Evolutionary conservation across 1,284 basidiomycete genomes (phyloP).

Genomic region (Cryptococcus sp.): DNA sequence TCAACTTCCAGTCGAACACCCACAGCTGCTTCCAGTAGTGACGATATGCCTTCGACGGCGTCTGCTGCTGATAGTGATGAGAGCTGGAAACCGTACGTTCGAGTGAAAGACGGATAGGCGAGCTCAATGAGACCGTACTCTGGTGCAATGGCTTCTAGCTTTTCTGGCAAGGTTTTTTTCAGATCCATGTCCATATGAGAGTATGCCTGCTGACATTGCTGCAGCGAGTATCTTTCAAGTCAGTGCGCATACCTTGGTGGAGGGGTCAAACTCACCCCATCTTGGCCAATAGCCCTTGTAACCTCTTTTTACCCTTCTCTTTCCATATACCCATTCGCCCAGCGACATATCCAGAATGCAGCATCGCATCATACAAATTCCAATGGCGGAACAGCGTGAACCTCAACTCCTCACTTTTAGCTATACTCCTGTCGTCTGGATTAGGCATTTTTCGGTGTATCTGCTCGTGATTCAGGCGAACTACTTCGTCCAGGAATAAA

Average conservation of each 20-base stretch:
- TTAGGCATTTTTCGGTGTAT: conserved; percentile 31
- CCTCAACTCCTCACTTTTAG: conserved; percentile 76
- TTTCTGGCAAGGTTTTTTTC: conserved; percentile 72
- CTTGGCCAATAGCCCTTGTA: conserved; percentile 91
- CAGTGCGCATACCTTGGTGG: not conserved
- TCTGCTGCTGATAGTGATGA: conserved; percentile 87
- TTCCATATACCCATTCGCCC: conserved; percentile 95
- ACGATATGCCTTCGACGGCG: conserved; percentile 82
- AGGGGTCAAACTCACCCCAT: conserved; percentile 74
- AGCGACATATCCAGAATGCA: conserved; percentile 93
- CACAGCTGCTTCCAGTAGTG: conserved; percentile 84
- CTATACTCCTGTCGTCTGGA: conserved; percentile 72
- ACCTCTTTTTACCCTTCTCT: conserved; percentile 79
- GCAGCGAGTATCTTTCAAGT: conserved; percentile 71
- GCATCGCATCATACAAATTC: conserved; percentile 97
- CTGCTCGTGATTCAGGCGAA: conserved; percentile 67
- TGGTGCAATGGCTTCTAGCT: conserved; percentile 85
- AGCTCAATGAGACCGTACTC: conserved; percentile 96
- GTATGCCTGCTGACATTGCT: conserved; percentile 89
- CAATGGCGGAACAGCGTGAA: conserved; percentile 97
- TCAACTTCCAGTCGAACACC: conserved; percentile 87
- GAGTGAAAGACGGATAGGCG: conserved; percentile 85
- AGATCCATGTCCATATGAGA: conserved; percentile 95
- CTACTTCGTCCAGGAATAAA: conserved; percentile 82
- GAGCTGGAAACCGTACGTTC: conserved; percentile 82